Conservation (phyloP, 768 basidiomycete species). For the Auriscalpium orientale region DNA sequence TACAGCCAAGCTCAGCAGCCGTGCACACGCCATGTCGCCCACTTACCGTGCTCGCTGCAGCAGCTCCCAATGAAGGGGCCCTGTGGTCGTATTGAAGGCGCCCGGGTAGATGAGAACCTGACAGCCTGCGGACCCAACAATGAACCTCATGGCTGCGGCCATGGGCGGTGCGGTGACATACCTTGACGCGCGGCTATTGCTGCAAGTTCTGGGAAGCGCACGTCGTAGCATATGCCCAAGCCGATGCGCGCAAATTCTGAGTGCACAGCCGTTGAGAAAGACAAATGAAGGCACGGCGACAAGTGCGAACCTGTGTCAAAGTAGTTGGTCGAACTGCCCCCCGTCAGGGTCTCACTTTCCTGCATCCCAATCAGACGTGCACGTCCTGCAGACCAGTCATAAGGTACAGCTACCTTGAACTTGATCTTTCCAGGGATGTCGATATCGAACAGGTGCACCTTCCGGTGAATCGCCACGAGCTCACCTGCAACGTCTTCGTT, state of each 20-base stretch:
- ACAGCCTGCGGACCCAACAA: conserved; percentile 46
- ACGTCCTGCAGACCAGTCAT: not conserved
- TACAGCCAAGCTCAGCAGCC: not conserved
- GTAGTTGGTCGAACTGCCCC: conserved; percentile 62
- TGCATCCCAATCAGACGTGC: conserved; percentile 22
- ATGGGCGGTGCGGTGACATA: conserved; percentile 18
- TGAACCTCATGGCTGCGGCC: not conserved
- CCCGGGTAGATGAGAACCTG: conserved; percentile 87
- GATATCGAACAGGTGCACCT: conserved; percentile 96
- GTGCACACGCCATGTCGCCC: not conserved
- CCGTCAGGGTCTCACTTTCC: conserved; percentile 86
- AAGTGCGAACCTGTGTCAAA: conserved; percentile 68
- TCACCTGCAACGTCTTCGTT: conserved; percentile 43
- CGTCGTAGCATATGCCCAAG: conserved; percentile 93
- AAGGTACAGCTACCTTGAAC: conserved; percentile 53
- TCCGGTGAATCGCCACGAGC: conserved; percentile 82
- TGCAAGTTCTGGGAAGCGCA: conserved; percentile 90
- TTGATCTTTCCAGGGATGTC: conserved; percentile 90
- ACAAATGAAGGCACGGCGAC: not conserved
- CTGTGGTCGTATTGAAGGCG: conserved; percentile 94
- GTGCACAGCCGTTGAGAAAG: not conserved
- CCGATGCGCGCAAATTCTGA: conserved; percentile 98
- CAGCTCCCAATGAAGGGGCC: conserved; percentile 93
- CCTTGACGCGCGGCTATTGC: conserved; percentile 87
- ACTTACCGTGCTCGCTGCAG: conserved; percentile 72